Evolutionary conservation across 2,329 filamentous ascomycete species (phyloP).

Genomic region (Beauveria bassiana): DNA sequence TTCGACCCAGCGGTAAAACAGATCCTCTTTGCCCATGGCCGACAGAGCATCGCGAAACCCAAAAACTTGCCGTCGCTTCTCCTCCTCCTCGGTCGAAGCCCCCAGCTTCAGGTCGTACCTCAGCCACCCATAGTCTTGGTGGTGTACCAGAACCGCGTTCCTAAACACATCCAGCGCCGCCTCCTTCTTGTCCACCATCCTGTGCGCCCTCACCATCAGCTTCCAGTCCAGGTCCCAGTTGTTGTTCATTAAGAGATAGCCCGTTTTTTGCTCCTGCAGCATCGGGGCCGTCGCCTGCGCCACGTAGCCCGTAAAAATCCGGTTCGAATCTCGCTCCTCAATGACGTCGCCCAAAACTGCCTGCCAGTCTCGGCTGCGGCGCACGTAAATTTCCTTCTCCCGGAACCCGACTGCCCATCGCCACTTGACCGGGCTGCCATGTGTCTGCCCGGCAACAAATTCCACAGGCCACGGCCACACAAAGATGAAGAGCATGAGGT

Average conservation of each 20-base stretch:
- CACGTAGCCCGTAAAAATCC: slow-evolving; percentile 54
- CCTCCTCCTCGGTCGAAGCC: slow-evolving; percentile 47
- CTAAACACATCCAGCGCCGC: slow-evolving; percentile 59
- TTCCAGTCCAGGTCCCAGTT: slow-evolving; percentile 85
- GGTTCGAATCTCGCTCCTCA: slow-evolving; percentile 41
- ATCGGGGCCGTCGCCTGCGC: slow-evolving; percentile 60
- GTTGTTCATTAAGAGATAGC: slow-evolving; percentile 76
- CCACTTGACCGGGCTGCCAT: slow-evolving; percentile 63
- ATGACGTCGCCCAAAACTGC: slow-evolving; percentile 48
- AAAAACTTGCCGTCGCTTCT: slow-evolving; percentile 65
- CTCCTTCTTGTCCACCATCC: slow-evolving; percentile 57
- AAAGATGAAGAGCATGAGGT: slow-evolving; percentile 62
- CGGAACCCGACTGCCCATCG: slow-evolving; percentile 67
- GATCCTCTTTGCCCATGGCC: slow-evolving; percentile 71
- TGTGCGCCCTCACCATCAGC: slow-evolving; percentile 67
- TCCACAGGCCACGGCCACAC: slow-evolving; percentile 67
- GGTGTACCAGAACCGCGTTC: slow-evolving; percentile 61
- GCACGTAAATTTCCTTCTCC: slow-evolving; percentile 72
- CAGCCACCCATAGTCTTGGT: slow-evolving; percentile 61
- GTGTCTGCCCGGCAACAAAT: slow-evolving; percentile 54
- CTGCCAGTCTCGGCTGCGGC: slow-evolving; percentile 69
- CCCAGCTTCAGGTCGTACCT: slow-evolving; percentile 51
- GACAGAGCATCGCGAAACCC: slow-evolving; percentile 70
- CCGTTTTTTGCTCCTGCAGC: slow-evolving; percentile 69
- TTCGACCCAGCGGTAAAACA: slow-evolving; percentile 92